Percentiles rank a stretch among this genome's conserved stretches.
Evolutionary conservation across 495 filamentous ascomycete genomes (phyloP).

Genomic region (Podospora bellae-mahoneyi): DNA sequence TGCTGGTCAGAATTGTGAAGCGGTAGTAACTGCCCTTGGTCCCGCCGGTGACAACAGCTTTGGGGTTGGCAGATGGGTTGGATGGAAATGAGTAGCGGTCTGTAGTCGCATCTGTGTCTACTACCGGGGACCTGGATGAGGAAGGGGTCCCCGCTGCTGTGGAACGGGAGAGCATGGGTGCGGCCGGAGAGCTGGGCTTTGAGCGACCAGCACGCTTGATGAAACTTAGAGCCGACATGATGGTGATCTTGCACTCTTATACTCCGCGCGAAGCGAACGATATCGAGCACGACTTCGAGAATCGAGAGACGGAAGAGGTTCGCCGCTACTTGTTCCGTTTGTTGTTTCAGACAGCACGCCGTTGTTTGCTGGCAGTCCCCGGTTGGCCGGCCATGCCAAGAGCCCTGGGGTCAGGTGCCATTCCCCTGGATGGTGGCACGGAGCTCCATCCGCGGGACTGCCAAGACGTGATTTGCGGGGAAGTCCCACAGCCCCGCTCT

Average conservation of each 20-base stretch:
- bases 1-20: slow-evolving; percentile 53
- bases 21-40: slow-evolving; percentile 40
- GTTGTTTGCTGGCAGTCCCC: not conserved
- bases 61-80: slow-evolving; percentile 43
- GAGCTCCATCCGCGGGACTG: not conserved
- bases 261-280: not conserved
- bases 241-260: not conserved
- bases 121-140: slow-evolving; percentile 1
- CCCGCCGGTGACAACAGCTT: slow-evolving; percentile 45
- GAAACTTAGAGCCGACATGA: not conserved
- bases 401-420: not conserved
- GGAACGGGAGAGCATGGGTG: slow-evolving; percentile 5
- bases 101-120: slow-evolving; percentile 10
- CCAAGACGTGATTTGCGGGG: not conserved
- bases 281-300: not conserved
- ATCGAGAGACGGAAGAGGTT: not conserved
- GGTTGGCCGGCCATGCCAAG: not conserved
- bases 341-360: not conserved
- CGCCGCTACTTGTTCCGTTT: not conserved
- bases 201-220: not conserved
- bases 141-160: not conserved
- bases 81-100: slow-evolving; percentile 45
- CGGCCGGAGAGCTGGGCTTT: not conserved
- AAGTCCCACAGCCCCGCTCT: not conserved
- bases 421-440: not conserved